Conservation (phyloP, 1,284 basidiomycete genomes). For the Ceratobasidium sp. region DNA sequence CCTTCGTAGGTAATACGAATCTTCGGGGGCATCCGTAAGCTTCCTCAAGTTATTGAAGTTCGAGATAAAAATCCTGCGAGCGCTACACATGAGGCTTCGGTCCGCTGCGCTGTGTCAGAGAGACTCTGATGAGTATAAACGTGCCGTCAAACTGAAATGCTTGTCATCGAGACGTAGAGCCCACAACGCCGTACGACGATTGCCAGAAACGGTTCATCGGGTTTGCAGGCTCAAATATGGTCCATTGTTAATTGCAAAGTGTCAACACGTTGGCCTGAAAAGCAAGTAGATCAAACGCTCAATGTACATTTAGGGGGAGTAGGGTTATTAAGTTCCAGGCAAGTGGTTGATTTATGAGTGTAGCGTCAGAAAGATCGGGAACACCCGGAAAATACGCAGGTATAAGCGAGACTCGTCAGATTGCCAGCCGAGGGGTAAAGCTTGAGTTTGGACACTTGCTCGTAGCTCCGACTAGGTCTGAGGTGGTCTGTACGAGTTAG, state of each 20-base stretch:
- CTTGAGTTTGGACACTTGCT: not conserved
- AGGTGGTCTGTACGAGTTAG: not conserved
- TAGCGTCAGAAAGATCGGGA: not conserved
- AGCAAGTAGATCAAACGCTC: constrained; percentile 25
- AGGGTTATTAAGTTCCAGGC: not conserved
- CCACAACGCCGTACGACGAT: constrained; percentile 3
- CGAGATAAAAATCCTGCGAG: not conserved
- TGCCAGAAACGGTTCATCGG: constrained; percentile 14
- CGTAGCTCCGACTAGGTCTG: not conserved
- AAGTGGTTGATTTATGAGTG: not conserved
- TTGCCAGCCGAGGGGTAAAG: not conserved
- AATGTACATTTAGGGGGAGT: constrained; percentile 29
- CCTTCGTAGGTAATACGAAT: not conserved
- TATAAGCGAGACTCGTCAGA: not conserved
- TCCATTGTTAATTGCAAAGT: not conserved
- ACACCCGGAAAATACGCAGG: constrained; percentile 4
- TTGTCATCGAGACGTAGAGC: constrained; percentile 9
- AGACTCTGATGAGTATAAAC: constrained; percentile 6
- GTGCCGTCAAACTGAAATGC: constrained; percentile 12
- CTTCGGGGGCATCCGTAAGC: not conserved
- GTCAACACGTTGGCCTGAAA: constrained; percentile 6
- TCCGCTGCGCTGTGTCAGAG: constrained; percentile 1
- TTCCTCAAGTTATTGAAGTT: not conserved
- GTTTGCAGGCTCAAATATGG: not conserved
- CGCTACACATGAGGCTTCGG: not conserved